Base-by-base conservation (phyloP, 1,284 basidiomycete genomes). In the Ceratobasidium papillatum region DNA sequence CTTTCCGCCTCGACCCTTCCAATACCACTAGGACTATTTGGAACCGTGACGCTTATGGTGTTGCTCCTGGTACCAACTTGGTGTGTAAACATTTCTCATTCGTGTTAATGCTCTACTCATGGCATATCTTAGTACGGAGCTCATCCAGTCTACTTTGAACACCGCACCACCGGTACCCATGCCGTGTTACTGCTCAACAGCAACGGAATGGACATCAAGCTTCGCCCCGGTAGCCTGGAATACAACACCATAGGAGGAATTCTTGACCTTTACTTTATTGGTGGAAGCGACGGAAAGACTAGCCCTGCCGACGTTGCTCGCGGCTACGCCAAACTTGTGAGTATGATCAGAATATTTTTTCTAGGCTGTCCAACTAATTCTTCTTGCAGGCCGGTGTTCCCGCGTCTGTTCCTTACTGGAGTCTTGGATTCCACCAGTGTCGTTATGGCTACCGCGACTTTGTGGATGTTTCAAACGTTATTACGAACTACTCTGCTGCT, bases 131-230 rank as follows among this genome's bases (percentile, higher is more conserved):
- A 71, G 68, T 93, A 92, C 81, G 89, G 90, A 9, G 88, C 88
- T 76, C 90, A 93, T 77, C 89, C 91, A 0, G 82, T 91, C 58
- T 92, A 91, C 81, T 87, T 89, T 69, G 90, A 92, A 77, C 89
- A 91, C 76, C 86, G 89, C 52, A 80, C 82, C 2, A 87, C 87
- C 0, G 89, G 89, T 7, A 89, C 90, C 0, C 90, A 91, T 80
- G 90, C 86, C 19, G 90, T 91, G 49, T 87, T 92, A 78, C 80
- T 92, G 2, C 83, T 90, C 51, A 91, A 88, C 80, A 89, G 90
- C 5, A 88, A 91, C 77, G 91, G 91, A 0, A 91, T 92, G 88
- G 91, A 93, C 77, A 84, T 92, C 83, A 90, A 91, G 79, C 82
- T 92, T 73, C 85, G 84, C 5, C 66, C 77, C 36, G 81, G 84